Base-by-base conservation (phyloP, 2,329 filamentous ascomycete species). In the Penicillium sp. region DNA sequence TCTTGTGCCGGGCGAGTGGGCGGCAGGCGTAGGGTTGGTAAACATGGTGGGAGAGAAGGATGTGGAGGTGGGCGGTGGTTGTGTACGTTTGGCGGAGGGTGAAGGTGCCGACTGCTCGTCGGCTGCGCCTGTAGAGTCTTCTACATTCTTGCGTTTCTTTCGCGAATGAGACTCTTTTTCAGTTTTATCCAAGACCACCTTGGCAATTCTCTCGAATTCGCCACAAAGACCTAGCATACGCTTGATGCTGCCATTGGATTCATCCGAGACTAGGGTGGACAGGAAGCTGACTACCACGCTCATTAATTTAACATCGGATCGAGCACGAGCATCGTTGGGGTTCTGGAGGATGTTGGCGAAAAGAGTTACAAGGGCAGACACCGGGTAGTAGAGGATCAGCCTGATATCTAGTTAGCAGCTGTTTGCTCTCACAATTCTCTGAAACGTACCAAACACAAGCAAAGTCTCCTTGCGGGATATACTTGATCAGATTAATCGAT, bases 341-440 rank as follows among this genome's bases (percentile, higher is more conserved):
- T 97, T 97, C 72, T 99, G 94, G 0, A 99, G 77, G 47, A 97
- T 96, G 69, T 97, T 97, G 58, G 93, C 93, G 69, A 99, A 99
- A 2, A 99, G 79, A 0, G 94, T 97, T 44, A 99, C 92, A 5
- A 97, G 83, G 1, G 94, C 90, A 0, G 94, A 96, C 9, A 99
- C 93, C 0, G 94, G 94, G 77, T 96, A 99, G 76, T 99, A 99
- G 12, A 97, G 80, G 64, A 97, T 91, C 70, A 99, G 83, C 91
- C 84, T 86, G 49, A 6, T 23, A 42, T 55, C 13, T 21, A 60
- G 45, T 67, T 57, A 67, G 65, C 17, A 4, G 23, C 50, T 19
- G 49, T 39, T 41, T 36, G 17, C 19, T 17, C 17, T 17, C 3
- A 45, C 10, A 3, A 25, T 8, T 23, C 6, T 27, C 2, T 12